phyloP scores from a whole-genome alignment of 345 rosid species.

The Sisymbrium altissimum region DNA sequence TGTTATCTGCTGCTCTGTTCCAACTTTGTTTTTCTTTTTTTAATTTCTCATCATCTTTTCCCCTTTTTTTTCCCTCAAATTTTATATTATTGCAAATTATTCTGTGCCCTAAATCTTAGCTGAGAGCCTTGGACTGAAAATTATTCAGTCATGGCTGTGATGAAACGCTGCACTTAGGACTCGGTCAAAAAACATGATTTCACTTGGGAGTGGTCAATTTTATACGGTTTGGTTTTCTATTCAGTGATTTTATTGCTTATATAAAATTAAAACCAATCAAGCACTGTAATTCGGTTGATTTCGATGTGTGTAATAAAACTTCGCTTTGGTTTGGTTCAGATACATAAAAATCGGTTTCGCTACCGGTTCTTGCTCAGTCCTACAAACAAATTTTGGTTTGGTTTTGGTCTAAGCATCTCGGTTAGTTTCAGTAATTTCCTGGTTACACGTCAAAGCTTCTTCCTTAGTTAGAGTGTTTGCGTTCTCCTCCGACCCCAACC shows the following conservation, averaged over 20 bases:
- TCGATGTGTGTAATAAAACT: background rate
- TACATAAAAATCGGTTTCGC: background rate
- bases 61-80: background rate
- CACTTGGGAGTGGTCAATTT: background rate
- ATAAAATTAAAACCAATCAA: background rate
- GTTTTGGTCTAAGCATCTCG: background rate
- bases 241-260: background rate
- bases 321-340: background rate
- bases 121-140: conserved; percentile 8
- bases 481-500: background rate
- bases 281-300: background rate
- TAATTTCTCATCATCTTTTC: background rate
- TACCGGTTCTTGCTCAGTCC: background rate
- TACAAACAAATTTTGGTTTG: background rate
- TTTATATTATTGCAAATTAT: background rate
- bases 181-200: background rate
- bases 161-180: background rate
- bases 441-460: background rate
- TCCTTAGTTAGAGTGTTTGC: background rate
- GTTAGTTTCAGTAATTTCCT: background rate
- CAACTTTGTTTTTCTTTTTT: background rate
- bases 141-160: background rate
- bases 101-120: background rate
- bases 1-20: conserved; percentile 26
- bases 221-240: background rate